phyloP scores from a whole-genome alignment of 202 grass and related monocot genomes.

The Tripidium arundinaceum region DNA sequence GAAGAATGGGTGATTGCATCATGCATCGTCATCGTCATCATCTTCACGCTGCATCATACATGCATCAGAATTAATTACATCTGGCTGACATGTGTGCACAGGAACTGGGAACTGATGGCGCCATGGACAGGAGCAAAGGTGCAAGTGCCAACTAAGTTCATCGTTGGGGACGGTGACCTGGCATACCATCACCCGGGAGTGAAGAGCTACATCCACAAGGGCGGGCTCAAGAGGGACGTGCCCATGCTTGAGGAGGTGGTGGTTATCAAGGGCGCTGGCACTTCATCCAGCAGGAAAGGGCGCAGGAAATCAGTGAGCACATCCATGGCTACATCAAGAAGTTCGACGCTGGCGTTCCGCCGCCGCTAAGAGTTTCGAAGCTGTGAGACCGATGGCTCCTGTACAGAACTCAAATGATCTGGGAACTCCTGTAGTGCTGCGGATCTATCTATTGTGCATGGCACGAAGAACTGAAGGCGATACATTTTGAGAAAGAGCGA shows the following conservation, averaged over 20 bases:
- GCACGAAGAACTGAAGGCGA: not conserved
- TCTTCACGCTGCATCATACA: not conserved
- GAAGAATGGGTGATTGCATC: not conserved
- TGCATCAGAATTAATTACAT: not conserved
- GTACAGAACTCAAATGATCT: not conserved
- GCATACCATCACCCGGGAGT: slow-evolving; percentile 61
- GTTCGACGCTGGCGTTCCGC: not conserved
- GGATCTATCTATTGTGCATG: not conserved
- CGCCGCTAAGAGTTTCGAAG: not conserved
- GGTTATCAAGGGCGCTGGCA: slow-evolving; percentile 57
- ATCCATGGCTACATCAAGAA: slow-evolving; percentile 69
- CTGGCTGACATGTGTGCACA: slow-evolving; percentile 20
- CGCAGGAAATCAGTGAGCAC: slow-evolving; percentile 67
- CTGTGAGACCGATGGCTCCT: slow-evolving; percentile 9
- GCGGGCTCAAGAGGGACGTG: slow-evolving; percentile 61
- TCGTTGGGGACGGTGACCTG: slow-evolving; percentile 65
- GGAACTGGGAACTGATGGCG: slow-evolving; percentile 75
- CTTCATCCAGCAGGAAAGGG: slow-evolving; percentile 76
- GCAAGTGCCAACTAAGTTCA: slow-evolving; percentile 70
- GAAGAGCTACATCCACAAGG: slow-evolving; percentile 68
- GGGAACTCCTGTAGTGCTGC: not conserved
- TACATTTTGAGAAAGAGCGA: not conserved
- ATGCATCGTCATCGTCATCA: not conserved
- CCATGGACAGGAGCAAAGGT: slow-evolving; percentile 62
- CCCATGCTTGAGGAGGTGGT: slow-evolving; percentile 71